Conservation (phyloP, 768 basidiomycete genomes). For the Pleurotus djamor region DNA sequence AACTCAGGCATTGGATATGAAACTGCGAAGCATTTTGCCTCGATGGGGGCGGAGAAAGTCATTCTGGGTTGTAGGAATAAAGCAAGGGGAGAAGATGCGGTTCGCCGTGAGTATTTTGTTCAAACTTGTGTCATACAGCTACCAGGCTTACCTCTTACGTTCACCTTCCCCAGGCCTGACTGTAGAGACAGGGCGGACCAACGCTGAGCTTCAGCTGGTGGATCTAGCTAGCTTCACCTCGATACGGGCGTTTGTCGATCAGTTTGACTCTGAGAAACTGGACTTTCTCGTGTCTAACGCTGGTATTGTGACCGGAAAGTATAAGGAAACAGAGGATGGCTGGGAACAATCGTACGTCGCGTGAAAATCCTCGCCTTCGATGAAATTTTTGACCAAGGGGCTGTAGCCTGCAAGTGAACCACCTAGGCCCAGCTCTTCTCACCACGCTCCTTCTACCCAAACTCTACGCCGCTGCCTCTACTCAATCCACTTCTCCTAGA, state of each 20-base stretch:
- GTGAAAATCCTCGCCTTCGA: neutral
- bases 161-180: conserved; percentile 16
- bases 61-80: conserved; percentile 38
- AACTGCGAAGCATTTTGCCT: conserved; percentile 41
- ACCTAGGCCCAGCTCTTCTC: conserved; percentile 37
- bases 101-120: conserved; percentile 24
- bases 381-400: neutral
- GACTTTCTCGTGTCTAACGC: conserved; percentile 49
- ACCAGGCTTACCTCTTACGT: neutral
- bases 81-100: conserved; percentile 30
- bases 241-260: conserved; percentile 33
- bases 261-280: conserved; percentile 26
- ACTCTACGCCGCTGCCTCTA: conserved; percentile 23
- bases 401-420: conserved; percentile 45
- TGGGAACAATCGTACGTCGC: conserved; percentile 42
- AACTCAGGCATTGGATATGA: conserved; percentile 52
- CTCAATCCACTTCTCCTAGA: conserved; percentile 25
- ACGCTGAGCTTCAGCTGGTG: conserved; percentile 34
- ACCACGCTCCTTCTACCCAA: conserved; percentile 39
- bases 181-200: conserved; percentile 27
- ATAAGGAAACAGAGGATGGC: conserved; percentile 32
- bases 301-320: conserved; percentile 13
- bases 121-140: too few species aligned
- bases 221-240: conserved; percentile 40
- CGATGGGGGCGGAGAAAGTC: conserved; percentile 36